Evolutionary conservation across 2,329 filamentous ascomycete species (phyloP).

Genomic region (Penicillium sp.): DNA sequence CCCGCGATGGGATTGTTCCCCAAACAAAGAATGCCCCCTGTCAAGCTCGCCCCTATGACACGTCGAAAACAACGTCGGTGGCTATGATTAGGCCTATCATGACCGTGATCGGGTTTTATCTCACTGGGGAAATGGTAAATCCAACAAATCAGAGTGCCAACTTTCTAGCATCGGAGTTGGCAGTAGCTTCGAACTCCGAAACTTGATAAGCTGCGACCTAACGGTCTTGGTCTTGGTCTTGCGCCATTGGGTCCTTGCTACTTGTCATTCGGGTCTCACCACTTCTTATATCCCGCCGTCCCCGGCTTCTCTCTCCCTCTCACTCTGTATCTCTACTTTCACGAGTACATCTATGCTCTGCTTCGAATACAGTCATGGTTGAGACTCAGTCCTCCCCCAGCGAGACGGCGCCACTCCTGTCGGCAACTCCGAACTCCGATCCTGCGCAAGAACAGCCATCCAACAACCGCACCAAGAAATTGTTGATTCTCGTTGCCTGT

Average conservation of each 20-base stretch:
- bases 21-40: slow-evolving; percentile 2
- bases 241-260: neutral
- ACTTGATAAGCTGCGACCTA: neutral
- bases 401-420: slow-evolving; percentile 16
- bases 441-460: neutral
- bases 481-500: slow-evolving; percentile 19
- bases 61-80: neutral
- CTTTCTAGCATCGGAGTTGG: neutral
- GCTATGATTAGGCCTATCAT: neutral
- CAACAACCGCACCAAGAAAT: slow-evolving; percentile 13
- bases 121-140: neutral
- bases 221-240: neutral
- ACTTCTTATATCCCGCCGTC: neutral
- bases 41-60: neutral
- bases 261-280: neutral
- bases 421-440: neutral
- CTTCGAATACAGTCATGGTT: neutral
- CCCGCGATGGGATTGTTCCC: neutral
- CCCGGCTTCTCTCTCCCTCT: neutral
- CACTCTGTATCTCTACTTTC: neutral
- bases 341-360: neutral
- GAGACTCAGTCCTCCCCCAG: neutral
- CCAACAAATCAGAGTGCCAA: neutral
- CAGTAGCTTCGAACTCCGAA: neutral
- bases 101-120: neutral